Evolutionary conservation across 2,329 filamentous ascomycete genomes (phyloP).

Genomic region (Metarhizium robertsii): DNA sequence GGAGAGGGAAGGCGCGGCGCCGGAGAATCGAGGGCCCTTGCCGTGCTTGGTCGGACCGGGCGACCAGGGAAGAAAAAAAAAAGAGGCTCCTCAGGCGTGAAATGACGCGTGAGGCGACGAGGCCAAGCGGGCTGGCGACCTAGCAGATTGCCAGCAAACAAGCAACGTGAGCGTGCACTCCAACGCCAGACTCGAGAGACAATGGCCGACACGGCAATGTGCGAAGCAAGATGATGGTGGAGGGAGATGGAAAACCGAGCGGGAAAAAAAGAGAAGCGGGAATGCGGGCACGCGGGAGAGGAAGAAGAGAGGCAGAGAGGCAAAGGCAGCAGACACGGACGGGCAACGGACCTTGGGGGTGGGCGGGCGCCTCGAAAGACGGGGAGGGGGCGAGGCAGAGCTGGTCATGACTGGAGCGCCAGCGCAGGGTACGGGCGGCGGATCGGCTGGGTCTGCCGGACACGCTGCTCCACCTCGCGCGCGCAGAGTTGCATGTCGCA

Average conservation of each 20-base stretch:
- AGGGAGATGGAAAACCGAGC: neutral
- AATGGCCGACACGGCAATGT: neutral
- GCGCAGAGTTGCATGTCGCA: neutral
- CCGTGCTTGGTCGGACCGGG: slow-evolving; percentile 4
- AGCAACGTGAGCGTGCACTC: neutral
- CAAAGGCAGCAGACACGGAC: slow-evolving; percentile 6
- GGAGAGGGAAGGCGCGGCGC: slow-evolving; percentile 3
- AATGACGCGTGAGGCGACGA: slow-evolving; percentile 3
- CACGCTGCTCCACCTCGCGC: neutral
- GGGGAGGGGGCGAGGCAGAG: slow-evolving; percentile 3
- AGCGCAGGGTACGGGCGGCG: slow-evolving; percentile 8
- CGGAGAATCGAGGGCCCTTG: slow-evolving; percentile 1
- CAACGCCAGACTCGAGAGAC: neutral
- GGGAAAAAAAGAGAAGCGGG: neutral
- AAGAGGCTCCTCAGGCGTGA: slow-evolving; percentile 1
- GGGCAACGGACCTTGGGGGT: slow-evolving; percentile 5
- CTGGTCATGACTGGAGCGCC: neutral
- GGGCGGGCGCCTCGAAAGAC: slow-evolving; percentile 4
- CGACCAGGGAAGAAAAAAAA: neutral
- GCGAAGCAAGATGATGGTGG: neutral
- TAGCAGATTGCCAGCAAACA: neutral
- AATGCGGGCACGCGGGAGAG: slow-evolving; percentile 5
- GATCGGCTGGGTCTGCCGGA: slow-evolving; percentile 6
- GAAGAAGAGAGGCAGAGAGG: neutral
- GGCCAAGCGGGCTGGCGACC: neutral